Base-by-base conservation (phyloP, 768 basidiomycete genomes). In the Gyrodon lividus region DNA sequence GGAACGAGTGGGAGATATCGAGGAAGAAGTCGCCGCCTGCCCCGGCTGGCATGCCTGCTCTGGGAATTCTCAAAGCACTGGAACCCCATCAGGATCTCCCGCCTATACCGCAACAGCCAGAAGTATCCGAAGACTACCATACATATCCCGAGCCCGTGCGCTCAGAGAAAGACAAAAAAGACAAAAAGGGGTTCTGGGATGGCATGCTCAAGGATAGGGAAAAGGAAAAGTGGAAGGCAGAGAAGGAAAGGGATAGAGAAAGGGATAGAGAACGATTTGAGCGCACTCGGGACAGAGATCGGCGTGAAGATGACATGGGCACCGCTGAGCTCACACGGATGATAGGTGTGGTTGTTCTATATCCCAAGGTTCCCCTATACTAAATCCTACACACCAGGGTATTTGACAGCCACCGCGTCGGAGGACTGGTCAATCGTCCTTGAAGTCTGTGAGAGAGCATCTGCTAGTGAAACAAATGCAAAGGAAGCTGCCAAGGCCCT, bases 401-500 rank as follows among this genome's bases (percentile, higher is more conserved):
- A 79, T 60, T 73, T 90, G 14, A 86, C 87, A 2, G 87, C 87
- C 0, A 89, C 87, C 0, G 77, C 85, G 1, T 86, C 89, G 3
- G 89, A 92, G 64, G 88, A 92, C 62, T 91, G 89, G 86, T 68
- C 78, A 0, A 77, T 92, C 26, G 87, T 94, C 0, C 74, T 92
- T 44, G 90, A 92, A 48, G 88, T 94, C 14, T 93, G 89, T 60
- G 92, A 96, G 48, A 76, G 89, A 30, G 88, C 89, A 4, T 89
- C 88, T 1, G 68, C 79, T 2, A 87, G 63, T 59, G 89, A 93
- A 50, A 64, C 70, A 8, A 83, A 84, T 47, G 89, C 90, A 9
- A 93, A 88, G 64, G 93, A 94, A 62, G 91, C 92, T 0, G 83
- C 87, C 6, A 83, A 84, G 47, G 89, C 92, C 1, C 74, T 95